Evolutionary conservation across 345 rosid species (phyloP), one percentile per base, ranked within the genome.

Genomic region (Eutrema heterophyllum): DNA sequence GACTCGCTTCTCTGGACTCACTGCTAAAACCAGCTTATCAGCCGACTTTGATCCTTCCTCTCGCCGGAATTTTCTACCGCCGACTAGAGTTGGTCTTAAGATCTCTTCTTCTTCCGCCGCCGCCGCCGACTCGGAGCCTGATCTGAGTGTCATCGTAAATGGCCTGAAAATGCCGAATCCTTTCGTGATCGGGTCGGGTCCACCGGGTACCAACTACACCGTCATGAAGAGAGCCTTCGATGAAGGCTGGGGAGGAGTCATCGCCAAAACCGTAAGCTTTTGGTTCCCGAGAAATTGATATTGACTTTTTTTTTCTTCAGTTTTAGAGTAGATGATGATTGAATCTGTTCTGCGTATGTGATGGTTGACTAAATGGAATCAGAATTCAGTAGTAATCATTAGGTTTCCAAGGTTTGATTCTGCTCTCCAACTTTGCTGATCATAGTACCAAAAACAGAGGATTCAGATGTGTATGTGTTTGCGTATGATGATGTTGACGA

Each of bases 201-300:
- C 98, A 21, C 99, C 98, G 0, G 99, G 98, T 8, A 92, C 99
- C 57, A 95, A 95, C 85, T 87, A 90, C 66, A 95, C 97, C 5
- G 99, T 92, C 63, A 95, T 92, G 98, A 95, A 92, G 79, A 78
- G 94, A 76, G 98, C 98, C 48, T 95, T 92, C 54, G 98, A 95
- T 49, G 98, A 92, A 86, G 99, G 99, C 26, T 95, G 99, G 99
- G 99, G 99, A 4, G 98, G 94, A 40, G 98, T 95, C 58, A 90
- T 90, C 67, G 98, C 98, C 70, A 95, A 95, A 78, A 95, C 99
- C 59, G 99, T 92, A 74, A 84, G 92, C 71, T 35, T 63, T 15
- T 44, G 11, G 16, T 18, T 73, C 21, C 6, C 3, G 3, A 14
- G 14, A 29, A 60, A 18, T 38, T 14, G 52, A 45, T 68, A 1